Base-by-base conservation (phyloP, 371 early-diverging fungal species). In the Parasitella parasitica region DNA sequence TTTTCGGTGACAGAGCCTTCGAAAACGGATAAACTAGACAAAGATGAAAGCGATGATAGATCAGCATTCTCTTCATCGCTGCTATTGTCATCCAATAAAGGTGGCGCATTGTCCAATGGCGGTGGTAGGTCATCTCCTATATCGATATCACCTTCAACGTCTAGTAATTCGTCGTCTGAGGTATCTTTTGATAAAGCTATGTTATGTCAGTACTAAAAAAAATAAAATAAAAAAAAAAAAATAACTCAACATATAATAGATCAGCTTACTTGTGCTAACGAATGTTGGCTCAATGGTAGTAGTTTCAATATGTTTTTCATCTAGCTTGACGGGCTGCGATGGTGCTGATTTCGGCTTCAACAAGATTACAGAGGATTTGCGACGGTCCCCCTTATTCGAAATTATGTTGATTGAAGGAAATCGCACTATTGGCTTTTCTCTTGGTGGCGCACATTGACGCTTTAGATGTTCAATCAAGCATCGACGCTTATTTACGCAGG, bases 401-500 rank as follows among this genome's bases (percentile, higher is more conserved):
- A 49, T 22, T 4, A 34, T 34, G 20, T 49, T 30, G 6, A 52
- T 13, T 24, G 32, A 20, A 0, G 56, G 37, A 6, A 41, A 18
- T 27, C 43, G 28, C 2, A 48, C 12, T 6, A 11, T n/a, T 18
- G 63, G 20, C 13, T 37, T 60, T 50, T 53, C 39, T 52, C 66
- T 49, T 11, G 46, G 27, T 6, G 30, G 30, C 2, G 53, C 28
- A 34, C 55, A 56, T 52, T 69, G 71, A 43, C 51, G 69, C 32
- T 50, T 61, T 8, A 73, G 53, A 34, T 72, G 61, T 52, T 77
- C 70, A 39, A 76, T 72, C 35, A 77, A 57, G 36, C 81, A 74
- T 54, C 71, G 34, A 32, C 76, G 38, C 54, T 71, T 54, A 72
- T 79, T 78, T 34, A 70, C 30, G 67, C 83, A 80, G 55, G 83